Evolutionary conservation across 441 rosid species (phyloP), one percentile per base, ranked within the genome.

Genomic region (Rhodomyrtus psidioides): DNA sequence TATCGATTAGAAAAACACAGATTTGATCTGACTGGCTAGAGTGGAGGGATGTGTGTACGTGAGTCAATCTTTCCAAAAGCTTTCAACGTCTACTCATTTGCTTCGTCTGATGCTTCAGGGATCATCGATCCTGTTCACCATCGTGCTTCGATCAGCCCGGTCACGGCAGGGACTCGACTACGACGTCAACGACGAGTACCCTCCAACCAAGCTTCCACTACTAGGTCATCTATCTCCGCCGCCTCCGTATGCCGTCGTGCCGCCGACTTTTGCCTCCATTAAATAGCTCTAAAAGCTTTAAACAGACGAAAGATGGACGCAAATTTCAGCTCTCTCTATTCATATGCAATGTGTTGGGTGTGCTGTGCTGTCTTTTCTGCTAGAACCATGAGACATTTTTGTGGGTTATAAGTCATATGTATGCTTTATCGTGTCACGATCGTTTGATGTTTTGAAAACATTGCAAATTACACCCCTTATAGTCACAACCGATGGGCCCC

Each of bases 91-190:
- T 49, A 19, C 5, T 30, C 12, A 39, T 86, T 86, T n/a, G 16
- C 79, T 34, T 70, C n/a, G 12, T 70, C n/a, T 7, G 2, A 19
- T 14, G 42, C 79, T 85, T 54, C 89, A 92, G 95, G 94, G 92
- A 55, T 44, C 75, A 81, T 92, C 91, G 4, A 55, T 91, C 28
- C 62, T 91, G 49, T 55, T 88, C 81, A 89, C 92, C 55, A 87
- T 90, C 92, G 90, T 86, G 57, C 84, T 93, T 55, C 90, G 88
- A 89, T 87, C 91, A 34, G 44, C 87, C 9, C 88, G 88, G 53
- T 53, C 85, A 75, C 86, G 82, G 83, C 84, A 26, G 42, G 60
- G 81, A 84, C 70, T 83, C 55, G 58, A 82, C 60, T 84, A 83
- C 23, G 92, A 91, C 14, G 90, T 88, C 17, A 88, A 91, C 9